phyloP scores from a whole-genome alignment of 306 rosid genomes.

The Vigna trinervia region DNA sequence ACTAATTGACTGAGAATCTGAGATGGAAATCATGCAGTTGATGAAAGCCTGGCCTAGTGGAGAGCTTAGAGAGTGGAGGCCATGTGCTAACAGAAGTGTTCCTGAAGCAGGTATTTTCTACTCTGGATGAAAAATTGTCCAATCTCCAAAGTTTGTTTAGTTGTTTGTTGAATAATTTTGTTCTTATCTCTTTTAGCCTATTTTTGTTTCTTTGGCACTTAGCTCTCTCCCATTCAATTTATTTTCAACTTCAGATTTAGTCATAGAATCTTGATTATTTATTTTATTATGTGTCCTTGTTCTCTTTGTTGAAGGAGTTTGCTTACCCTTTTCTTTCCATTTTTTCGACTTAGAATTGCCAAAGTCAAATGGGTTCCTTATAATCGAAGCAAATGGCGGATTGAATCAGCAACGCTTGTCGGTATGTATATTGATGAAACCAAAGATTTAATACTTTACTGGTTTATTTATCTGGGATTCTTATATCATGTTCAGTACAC shows the following conservation, averaged over 20 bases:
- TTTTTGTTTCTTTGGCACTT: background rate
- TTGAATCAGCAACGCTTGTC: slow-evolving; percentile 94
- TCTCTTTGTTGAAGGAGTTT: slow-evolving; percentile 35
- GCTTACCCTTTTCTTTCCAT: slow-evolving; percentile 39
- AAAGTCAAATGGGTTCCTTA: slow-evolving; percentile 84
- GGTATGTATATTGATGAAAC: slow-evolving; percentile 62
- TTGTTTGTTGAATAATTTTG: slow-evolving; percentile 16
- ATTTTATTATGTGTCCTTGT: slow-evolving; percentile 23
- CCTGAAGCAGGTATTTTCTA: slow-evolving; percentile 59
- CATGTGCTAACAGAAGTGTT: slow-evolving; percentile 63
- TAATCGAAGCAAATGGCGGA: slow-evolving; percentile 98
- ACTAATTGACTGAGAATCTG: slow-evolving; percentile 35
- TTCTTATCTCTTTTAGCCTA: background rate
- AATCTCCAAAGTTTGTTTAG: background rate
- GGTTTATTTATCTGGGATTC: slow-evolving; percentile 35
- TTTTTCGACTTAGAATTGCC: slow-evolving; percentile 64
- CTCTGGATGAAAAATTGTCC: slow-evolving; percentile 6
- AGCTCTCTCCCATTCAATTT: slow-evolving; percentile 25
- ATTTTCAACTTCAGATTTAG: slow-evolving; percentile 29
- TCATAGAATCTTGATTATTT: slow-evolving; percentile 23
- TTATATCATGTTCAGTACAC: slow-evolving; percentile 2
- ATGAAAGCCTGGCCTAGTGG: slow-evolving; percentile 69
- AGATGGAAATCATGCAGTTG: slow-evolving; percentile 64
- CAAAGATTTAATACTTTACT: slow-evolving; percentile 16
- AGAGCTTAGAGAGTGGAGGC: slow-evolving; percentile 70